Evolutionary conservation across 257 asterid genomes (phyloP), one percentile per base, ranked within the genome.

Genomic region (Paraleonurus japonicus): DNA sequence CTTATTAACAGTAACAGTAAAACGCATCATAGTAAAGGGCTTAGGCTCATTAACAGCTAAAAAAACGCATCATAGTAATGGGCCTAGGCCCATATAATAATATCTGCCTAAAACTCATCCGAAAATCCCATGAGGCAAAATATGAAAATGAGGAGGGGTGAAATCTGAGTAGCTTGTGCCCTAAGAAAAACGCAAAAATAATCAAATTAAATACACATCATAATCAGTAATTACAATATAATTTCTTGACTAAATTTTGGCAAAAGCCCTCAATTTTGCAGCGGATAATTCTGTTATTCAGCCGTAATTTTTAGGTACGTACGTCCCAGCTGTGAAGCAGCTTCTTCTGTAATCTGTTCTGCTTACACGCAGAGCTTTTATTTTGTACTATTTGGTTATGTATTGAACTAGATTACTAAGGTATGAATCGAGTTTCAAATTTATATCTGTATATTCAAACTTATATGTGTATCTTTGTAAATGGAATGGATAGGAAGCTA

Each of bases 241-340:
- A 39, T 69, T 53, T 30, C 53, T 19, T 33, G 70, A 22, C 12
- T 43, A 15, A 23, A 28, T 67, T 54, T 3, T n/a, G 48, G 66
- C 62, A 15, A 30, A 71, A 59, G 3, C 39, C 61, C 22, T 23
- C 15, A 27, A 5, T 32, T 12, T 35, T 33, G 20, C 51, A 7
- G 50, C 39, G 6, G 33, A 19, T 50, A 43, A 22, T 54, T 10
- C 61, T 39, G 75, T 41, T 51, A 55, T 47, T 28, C 35, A 2
- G 20, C 20, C 11, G 39, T 8, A 45, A 68, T 69, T 78, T 62
- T 61, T 71, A 65, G 82, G 82, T 79, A 65, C 55, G 82, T 79
- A 65, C 55, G 17, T 78, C 45, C 27, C 8, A 32, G 27, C 20
- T n/a, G 23, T 5, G 39, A 39, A 51, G 48, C 51, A 16, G 6